Percentiles rank a stretch among this genome's conserved stretches.
Conservation (phyloP, 2,329 filamentous ascomycete genomes). For the Colletotrichum eleusines region DNA sequence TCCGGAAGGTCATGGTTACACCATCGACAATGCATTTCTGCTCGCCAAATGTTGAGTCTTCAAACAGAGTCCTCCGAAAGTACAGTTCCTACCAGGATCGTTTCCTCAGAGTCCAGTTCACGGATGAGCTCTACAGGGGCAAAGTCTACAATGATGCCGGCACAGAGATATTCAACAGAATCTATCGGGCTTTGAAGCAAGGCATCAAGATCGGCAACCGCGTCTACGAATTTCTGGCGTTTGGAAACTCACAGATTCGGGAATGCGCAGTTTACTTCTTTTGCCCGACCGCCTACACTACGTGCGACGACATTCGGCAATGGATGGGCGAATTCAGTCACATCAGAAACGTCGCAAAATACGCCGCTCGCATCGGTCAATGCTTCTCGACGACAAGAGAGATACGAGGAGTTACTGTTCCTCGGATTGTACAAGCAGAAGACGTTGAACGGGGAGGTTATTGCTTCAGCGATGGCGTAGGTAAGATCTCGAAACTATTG, state of each 20-base stretch:
- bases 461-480: constrained; percentile 92
- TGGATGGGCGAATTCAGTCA: constrained; percentile 90
- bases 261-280: constrained; percentile 96
- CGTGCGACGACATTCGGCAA: constrained; percentile 80
- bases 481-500: constrained; percentile 86
- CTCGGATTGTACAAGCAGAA: constrained; percentile 68
- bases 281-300: constrained; percentile 74
- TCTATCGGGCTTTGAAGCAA: constrained; percentile 77
- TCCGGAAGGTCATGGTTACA: constrained; percentile 83
- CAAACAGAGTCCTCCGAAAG: constrained; percentile 86
- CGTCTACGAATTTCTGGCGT: constrained; percentile 90
- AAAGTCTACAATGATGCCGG: constrained; percentile 68
- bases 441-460: constrained; percentile 79
- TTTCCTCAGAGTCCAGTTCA: constrained; percentile 91
- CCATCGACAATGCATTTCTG: constrained; percentile 85
- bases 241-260: constrained; percentile 94
- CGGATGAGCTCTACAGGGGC: constrained; percentile 78
- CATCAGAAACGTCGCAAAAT: constrained; percentile 88
- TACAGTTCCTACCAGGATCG: constrained; percentile 77
- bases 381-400: constrained; percentile 94
- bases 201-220: constrained; percentile 87
- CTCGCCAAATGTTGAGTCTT: constrained; percentile 84
- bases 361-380: constrained; percentile 89
- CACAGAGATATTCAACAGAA: constrained; percentile 75
- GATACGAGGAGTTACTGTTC: constrained; percentile 73